Percentiles rank a stretch among this genome's conserved stretches.
These are phyloP conservation scores for Cicer bijugum DNA, from an alignment of 306 rosid genomes.

Conservation along the genomic window DNA sequence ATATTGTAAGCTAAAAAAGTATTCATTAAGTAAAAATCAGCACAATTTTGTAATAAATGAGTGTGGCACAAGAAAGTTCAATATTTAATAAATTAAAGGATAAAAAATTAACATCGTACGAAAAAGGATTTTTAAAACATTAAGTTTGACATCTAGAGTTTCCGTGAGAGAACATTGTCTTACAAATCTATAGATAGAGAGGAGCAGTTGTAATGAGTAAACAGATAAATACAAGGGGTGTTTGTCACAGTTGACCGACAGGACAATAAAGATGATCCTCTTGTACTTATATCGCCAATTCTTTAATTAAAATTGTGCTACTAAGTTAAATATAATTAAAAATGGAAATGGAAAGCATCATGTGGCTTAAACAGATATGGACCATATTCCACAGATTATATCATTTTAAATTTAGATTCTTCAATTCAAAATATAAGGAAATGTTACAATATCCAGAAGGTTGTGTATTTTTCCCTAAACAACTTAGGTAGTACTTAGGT, in stretches of 20 bases:
- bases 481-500: slow-evolving; percentile 5
- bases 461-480: slow-evolving; percentile 27
- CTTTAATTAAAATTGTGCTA: slow-evolving; percentile 21
- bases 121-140: background rate
- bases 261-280: slow-evolving; percentile 11
- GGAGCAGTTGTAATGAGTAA: slow-evolving; percentile 6
- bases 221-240: background rate
- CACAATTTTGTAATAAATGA: background rate
- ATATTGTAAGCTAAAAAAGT: slow-evolving; percentile 7
- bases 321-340: slow-evolving; percentile 8
- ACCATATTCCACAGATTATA: slow-evolving; percentile 14
- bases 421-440: slow-evolving; percentile 17
- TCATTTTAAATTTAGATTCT: slow-evolving; percentile 29
- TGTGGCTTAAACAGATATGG: slow-evolving; percentile 13
- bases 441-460: slow-evolving; percentile 24
- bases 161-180: slow-evolving; percentile 4
- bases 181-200: slow-evolving; percentile 15
- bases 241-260: background rate
- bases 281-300: slow-evolving; percentile 16
- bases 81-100: slow-evolving; percentile 32
- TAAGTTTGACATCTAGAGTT: slow-evolving; percentile 17
- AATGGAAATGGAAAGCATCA: slow-evolving; percentile 18
- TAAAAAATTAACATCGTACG: background rate
- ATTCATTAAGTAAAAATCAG: slow-evolving; percentile 22
- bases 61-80: background rate